These are phyloP conservation scores for Nematocida sp. DNA, from an alignment of 371 early-diverging fungal species.

Conservation along the genomic window DNA sequence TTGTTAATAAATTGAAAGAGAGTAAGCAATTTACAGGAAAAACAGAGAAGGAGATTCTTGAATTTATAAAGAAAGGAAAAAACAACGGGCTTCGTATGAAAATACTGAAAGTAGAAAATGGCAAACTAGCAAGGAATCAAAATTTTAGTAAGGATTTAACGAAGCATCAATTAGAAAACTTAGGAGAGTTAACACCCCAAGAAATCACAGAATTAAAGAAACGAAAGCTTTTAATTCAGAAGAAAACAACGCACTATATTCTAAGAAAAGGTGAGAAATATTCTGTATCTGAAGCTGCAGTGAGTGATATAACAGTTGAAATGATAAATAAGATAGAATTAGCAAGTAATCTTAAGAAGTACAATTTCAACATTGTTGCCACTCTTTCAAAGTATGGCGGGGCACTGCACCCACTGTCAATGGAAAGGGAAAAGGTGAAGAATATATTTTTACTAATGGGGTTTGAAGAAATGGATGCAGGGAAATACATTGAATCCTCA, in stretches of 20 bases:
- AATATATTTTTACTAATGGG: constrained; percentile 96
- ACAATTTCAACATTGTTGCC: constrained; percentile 90
- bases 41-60: constrained; percentile 6
- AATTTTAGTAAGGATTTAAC: background rate
- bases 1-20: background rate
- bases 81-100: constrained; percentile 40
- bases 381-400: constrained; percentile 78
- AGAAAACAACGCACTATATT: constrained; percentile 72
- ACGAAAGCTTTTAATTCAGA: constrained; percentile 61
- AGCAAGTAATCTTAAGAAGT: constrained; percentile 86
- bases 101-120: constrained; percentile 6
- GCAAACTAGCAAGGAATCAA: background rate
- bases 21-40: background rate
- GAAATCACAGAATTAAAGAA: constrained; percentile 62
- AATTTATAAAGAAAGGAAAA: constrained; percentile 30
- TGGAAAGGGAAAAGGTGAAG: constrained; percentile 95
- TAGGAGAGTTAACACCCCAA: background rate
- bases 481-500: constrained; percentile 91
- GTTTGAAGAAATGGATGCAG: constrained; percentile 97
- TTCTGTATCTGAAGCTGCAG: constrained; percentile 79
- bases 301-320: constrained; percentile 82
- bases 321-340: constrained; percentile 79
- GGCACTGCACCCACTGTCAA: constrained; percentile 93
- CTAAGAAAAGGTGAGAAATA: constrained; percentile 84
- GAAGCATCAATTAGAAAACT: background rate